Evolutionary conservation across 1,284 basidiomycete species (phyloP).

Genomic region (Neotropicomus parvogracilis): DNA sequence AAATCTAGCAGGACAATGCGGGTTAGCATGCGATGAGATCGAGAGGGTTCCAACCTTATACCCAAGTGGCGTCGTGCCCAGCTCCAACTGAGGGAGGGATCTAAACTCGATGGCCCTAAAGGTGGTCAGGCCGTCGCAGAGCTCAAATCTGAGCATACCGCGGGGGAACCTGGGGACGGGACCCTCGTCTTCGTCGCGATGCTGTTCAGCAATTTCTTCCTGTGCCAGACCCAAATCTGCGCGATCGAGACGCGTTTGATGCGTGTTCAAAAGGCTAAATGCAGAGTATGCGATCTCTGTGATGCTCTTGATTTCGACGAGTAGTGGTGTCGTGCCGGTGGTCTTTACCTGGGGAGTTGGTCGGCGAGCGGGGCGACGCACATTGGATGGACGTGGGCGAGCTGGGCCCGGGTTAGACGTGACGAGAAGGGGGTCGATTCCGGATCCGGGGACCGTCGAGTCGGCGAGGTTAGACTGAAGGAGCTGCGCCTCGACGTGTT

Average conservation of each 20-base stretch:
- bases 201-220: conserved; percentile 43
- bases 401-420: conserved; percentile 13
- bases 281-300: conserved; percentile 76
- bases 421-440: conserved; percentile 51
- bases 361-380: background rate
- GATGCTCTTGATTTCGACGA: conserved; percentile 67
- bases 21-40: background rate
- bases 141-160: conserved; percentile 61
- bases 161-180: conserved; percentile 71
- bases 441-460: conserved; percentile 65
- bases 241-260: conserved; percentile 61
- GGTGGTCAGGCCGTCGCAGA: conserved; percentile 61
- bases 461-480: conserved; percentile 65
- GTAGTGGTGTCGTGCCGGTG: conserved; percentile 43
- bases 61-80: conserved; percentile 67
- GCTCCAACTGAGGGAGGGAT: conserved; percentile 51
- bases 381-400: background rate
- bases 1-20: conserved; percentile 54
- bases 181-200: conserved; percentile 63
- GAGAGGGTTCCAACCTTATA: conserved; percentile 53
- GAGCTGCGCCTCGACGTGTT: conserved; percentile 60
- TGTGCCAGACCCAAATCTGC: conserved; percentile 45
- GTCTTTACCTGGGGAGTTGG: conserved; percentile 28
- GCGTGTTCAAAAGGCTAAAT: conserved; percentile 59
- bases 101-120: conserved; percentile 70